phyloP scores from a whole-genome alignment of 495 filamentous ascomycete species.

The Neurospora cerealis region DNA sequence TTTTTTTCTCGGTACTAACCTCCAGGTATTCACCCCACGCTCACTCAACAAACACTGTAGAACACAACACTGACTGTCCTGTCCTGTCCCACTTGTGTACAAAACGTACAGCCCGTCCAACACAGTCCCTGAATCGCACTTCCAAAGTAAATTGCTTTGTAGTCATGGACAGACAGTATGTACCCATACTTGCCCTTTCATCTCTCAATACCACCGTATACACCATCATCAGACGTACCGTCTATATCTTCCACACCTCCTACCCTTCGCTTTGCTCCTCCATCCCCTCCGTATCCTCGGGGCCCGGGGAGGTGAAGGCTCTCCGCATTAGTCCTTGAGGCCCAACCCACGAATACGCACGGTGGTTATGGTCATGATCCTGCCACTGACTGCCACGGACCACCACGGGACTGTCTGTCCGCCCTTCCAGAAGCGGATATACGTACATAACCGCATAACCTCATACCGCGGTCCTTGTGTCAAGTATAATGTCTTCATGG shows the following conservation, averaged over 20 bases:
- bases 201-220: background rate
- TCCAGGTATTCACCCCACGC: background rate
- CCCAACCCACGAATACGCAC: background rate
- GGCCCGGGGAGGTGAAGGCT: background rate
- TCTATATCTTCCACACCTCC: too few relatives aligned
- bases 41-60: background rate
- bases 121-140: background rate
- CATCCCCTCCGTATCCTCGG: background rate
- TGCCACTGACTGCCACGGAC: background rate
- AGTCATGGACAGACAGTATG: background rate
- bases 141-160: background rate
- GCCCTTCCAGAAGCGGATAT: background rate
- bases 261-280: background rate
- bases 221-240: too few relatives aligned
- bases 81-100: background rate
- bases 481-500: background rate
- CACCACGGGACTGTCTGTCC: background rate
- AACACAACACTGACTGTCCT: background rate
- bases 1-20: background rate
- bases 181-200: background rate
- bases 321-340: background rate
- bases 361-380: background rate
- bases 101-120: background rate
- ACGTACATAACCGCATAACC: background rate
- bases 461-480: background rate